Base-by-base conservation (phyloP, 257 asterid species). In the Petrea volubilis region DNA sequence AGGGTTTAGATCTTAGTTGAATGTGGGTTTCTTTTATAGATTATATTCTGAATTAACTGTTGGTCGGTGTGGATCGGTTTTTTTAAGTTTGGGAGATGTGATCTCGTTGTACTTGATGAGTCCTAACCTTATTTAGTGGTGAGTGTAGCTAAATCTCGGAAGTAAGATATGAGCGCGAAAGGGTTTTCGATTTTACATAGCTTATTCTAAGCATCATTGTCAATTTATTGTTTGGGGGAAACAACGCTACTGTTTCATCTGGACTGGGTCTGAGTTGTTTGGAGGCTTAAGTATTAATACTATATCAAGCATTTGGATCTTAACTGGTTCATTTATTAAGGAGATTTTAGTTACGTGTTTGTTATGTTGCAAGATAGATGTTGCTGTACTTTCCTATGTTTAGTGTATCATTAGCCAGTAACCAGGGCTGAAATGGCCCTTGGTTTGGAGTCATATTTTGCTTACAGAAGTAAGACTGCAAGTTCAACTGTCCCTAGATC, bases 1-100 rank as follows among this genome's bases (percentile, higher is more conserved):
- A 25, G 11, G 40, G 79, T 10, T 71, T 67, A 60, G 69, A 60
- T 71, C 74, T 57, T 4, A 58, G 43, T 44, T 49, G 70, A 47
- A 64, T 29, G 46, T 11, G 58, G 25, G 27, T 29, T 13, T 28
- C 14, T 44, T 43, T 38, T 36, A 27, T 31, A 14, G 23, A 6
- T 36, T 53, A 7, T 23, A 17, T 67, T 28, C 3, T 44, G 57
- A 14, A 20, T 20, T 27, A 44, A 56, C 33, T 71, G 7, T 59
- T 27, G 23, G 24, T 24, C 29, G 5, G 20, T 17, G 21, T 27
- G 38, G 66, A 46, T 68, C 72, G 21, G 34, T 46, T 70, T 7
- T 47, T 77, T 17, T 47, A 6, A 67, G 12, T 24, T 46, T 73
- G 23, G 34, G 24, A 18, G 29, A 10, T 44, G 55, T 62, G 44